A percentile compares a stretch with the other conserved stretches of the same genome.
These are phyloP conservation scores for Magnusiomyces magnusii DNA, from an alignment of 1,139 yeast species.

Conservation along the genomic window DNA sequence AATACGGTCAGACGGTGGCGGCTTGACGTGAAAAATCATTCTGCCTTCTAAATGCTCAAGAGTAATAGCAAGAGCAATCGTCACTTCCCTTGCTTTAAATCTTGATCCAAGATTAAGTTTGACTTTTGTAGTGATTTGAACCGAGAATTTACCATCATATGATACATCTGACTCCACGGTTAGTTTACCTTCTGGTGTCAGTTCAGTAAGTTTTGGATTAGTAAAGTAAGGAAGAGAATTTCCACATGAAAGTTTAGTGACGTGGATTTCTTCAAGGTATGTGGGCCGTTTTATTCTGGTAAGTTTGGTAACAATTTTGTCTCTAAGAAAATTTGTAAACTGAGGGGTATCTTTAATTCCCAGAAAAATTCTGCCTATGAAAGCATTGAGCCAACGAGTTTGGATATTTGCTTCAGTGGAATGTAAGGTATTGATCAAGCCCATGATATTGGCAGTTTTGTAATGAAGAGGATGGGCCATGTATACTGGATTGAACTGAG, in stretches of 20 bases:
- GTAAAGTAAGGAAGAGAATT: conserved; percentile 73
- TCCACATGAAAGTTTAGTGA: conserved; percentile 69
- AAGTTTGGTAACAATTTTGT: conserved; percentile 61
- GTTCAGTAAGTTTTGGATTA: conserved; percentile 57
- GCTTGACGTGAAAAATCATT: conserved; percentile 58
- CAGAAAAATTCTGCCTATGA: conserved; percentile 73
- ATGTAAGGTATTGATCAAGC: conserved; percentile 65
- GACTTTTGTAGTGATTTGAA: conserved; percentile 74
- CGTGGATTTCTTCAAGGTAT: conserved; percentile 72
- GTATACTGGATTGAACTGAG: conserved; percentile 38
- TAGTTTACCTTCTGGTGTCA: conserved; percentile 79
- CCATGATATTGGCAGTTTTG: conserved; percentile 61
- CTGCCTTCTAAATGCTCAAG: conserved; percentile 68
- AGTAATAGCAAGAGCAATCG: conserved; percentile 63
- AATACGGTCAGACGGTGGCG: conserved; percentile 82
- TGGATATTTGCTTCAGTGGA: conserved; percentile 78
- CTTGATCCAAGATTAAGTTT: conserved; percentile 65
- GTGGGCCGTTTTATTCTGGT: conserved; percentile 80
- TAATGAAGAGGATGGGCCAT: conserved; percentile 71
- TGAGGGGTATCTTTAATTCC: conserved; percentile 64
- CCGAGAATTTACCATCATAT: conserved; percentile 65
- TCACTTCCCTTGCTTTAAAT: conserved; percentile 72
- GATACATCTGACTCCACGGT: conserved; percentile 52
- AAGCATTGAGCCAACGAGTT: conserved; percentile 85
- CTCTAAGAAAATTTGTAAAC: conserved; percentile 49